phyloP scores from a whole-genome alignment of 352 stramenopile species.

The Thalassiosira mediterranea region DNA sequence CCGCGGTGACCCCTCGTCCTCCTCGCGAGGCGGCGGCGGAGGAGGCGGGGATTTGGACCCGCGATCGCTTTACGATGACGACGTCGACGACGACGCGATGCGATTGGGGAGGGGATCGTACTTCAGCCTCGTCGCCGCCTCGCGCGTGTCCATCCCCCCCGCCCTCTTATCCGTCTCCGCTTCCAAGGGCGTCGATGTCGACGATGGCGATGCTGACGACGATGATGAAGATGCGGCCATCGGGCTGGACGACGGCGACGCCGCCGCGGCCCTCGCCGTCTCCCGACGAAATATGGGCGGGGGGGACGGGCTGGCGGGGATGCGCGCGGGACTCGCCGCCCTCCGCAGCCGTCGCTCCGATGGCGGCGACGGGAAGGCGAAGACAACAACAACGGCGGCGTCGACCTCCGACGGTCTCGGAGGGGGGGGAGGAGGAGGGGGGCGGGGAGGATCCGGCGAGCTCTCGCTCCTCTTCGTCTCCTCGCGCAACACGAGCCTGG shows the following conservation, averaged over 20 bases:
- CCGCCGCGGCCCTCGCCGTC: background rate
- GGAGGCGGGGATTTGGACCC: constrained; percentile 1
- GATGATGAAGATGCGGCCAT: background rate
- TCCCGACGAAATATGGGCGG: background rate
- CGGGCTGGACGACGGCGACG: background rate
- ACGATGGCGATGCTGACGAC: background rate
- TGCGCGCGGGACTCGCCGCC: background rate
- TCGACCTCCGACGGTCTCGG: background rate
- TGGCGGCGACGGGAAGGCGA: background rate
- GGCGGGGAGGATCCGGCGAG: constrained; percentile 51
- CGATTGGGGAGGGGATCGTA: constrained; percentile 41
- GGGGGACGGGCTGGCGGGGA: background rate
- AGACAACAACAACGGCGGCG: background rate
- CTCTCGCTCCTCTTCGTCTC: constrained; percentile 70
- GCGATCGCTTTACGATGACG: constrained; percentile 13
- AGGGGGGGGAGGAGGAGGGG: constrained; percentile 22
- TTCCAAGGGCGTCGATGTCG: background rate
- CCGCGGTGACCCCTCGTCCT: background rate
- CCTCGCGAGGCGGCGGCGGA: background rate
- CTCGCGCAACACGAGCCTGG: constrained; percentile 58
- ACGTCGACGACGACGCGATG: constrained; percentile 13
- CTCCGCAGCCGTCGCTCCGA: no score
- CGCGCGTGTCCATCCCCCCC: constrained; percentile 22
- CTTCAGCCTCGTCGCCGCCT: constrained; percentile 38
- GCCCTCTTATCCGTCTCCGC: constrained; percentile 9